Evolutionary conservation across 108 stramenopile species (phyloP).

Genomic region (Nannochloropsis gaditana): DNA sequence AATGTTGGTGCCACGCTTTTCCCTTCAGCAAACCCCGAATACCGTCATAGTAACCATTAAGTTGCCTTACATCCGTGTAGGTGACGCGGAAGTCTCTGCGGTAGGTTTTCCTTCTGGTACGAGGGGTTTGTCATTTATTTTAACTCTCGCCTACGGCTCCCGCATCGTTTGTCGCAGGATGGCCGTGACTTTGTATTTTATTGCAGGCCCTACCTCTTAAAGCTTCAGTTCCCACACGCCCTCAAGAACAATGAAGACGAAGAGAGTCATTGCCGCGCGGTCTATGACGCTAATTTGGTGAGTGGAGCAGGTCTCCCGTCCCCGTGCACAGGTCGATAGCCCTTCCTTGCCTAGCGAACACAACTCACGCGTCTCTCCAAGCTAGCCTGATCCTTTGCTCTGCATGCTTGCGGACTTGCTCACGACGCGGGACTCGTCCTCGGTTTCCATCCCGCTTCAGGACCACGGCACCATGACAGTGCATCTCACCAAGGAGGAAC

Average conservation of each 20-base stretch:
- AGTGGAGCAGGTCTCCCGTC: background rate
- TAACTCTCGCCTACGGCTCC: background rate
- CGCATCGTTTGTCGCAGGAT: conserved; percentile 22
- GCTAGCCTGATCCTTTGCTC: too few species aligned
- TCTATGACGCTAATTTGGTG: conserved; percentile 37
- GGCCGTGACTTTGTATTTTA: conserved; percentile 50
- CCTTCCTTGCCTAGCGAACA: too few species aligned
- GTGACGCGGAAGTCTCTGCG: conserved; percentile 22
- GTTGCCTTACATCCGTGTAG: conserved; percentile 28
- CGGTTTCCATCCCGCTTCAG: conserved; percentile 34
- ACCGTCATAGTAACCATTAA: conserved; percentile 21
- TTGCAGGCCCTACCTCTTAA: conserved; percentile 56
- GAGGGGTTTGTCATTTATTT: background rate
- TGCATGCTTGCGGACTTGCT: too few species aligned
- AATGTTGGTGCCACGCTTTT: conserved; percentile 13
- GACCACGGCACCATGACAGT: conserved; percentile 57
- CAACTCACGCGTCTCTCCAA: too few species aligned
- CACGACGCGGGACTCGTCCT: background rate
- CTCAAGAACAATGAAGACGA: conserved; percentile 39
- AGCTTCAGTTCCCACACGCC: conserved; percentile 42
- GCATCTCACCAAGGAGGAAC: conserved; percentile 44
- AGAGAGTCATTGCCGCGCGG: conserved; percentile 45
- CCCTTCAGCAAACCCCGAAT: conserved; percentile 3
- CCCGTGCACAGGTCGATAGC: too few species aligned
- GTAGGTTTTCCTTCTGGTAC: background rate